Base-by-base conservation (phyloP, 257 asterid species). In the Fraxinus excelsior region DNA sequence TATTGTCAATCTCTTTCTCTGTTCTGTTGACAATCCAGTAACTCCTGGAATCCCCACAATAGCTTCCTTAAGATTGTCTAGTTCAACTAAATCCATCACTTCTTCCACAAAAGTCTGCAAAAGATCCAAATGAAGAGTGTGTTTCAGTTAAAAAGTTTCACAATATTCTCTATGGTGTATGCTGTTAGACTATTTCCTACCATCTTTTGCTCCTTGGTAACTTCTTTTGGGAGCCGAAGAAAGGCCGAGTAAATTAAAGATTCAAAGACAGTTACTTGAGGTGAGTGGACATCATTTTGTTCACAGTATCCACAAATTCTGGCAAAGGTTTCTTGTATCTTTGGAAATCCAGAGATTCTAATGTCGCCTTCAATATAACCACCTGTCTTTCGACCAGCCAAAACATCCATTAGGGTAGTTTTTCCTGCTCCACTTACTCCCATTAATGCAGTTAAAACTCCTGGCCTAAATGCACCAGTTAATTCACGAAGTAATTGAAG, bases 351-450 rank as follows among this genome's bases (percentile, higher is more conserved):
- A 0, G 95, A 88, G 53, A 91, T 91, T 75, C 84, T 84, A 28
- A 90, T 84, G 40, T 91, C 93, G 13, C 97, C 95, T 74, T 90
- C 93, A 1, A 87, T 86, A 60, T 87, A 90, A 18, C 95, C 97
- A 19, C 93, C 93, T 0, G 92, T 88, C 84, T 91, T 91, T 67
- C 97, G 78, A 11, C 97, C 95, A 0, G 95, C 95, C 19, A 91
- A 80, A 70, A 89, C 97, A 53, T 91, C 97, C 94, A 91, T 89
- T 19, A 91, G 79, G 5, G 94, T 91, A 0, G 97, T 91, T 79
- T 91, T 91, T 38, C 95, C 93, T 2, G 93, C 93, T 68, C 95
- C 97, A 46, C 95, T 91, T 60, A 88, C 82, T 79, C 97, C 97
- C 95, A 91, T 91, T 73, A 91, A 74, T 19, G 93, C 97, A 31